Conservation (phyloP, 495 filamentous ascomycete species). For the Thermothielavioides terrestris region DNA sequence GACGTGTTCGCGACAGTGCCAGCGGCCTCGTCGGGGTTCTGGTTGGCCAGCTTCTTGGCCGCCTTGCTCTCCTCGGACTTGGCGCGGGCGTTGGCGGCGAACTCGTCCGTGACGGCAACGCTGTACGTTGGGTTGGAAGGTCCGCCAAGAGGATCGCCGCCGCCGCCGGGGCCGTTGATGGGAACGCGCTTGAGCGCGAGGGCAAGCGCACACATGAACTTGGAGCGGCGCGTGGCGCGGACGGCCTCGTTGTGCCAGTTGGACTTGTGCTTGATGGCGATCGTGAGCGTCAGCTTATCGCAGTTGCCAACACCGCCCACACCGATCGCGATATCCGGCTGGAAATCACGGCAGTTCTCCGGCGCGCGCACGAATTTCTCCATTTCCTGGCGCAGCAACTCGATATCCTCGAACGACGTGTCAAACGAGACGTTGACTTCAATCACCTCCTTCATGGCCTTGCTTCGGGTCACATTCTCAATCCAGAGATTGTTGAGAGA, state of each 20-base stretch:
- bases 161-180: conserved; percentile 74
- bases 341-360: conserved; percentile 87
- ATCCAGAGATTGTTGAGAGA: conserved; percentile 85
- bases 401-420: conserved; percentile 80
- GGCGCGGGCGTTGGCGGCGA: conserved; percentile 50
- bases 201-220: conserved; percentile 93
- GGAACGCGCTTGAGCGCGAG: conserved; percentile 78
- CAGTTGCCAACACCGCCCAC: conserved; percentile 73
- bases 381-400: conserved; percentile 72
- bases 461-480: conserved; percentile 83
- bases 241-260: conserved; percentile 94
- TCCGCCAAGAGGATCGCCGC: conserved; percentile 56
- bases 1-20: conserved; percentile 12
- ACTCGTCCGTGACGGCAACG: conserved; percentile 59
- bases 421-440: conserved; percentile 73
- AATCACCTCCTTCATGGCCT: conserved; percentile 83
- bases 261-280: conserved; percentile 84
- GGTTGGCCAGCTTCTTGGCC: conserved; percentile 49
- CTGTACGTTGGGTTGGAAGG: conserved; percentile 62
- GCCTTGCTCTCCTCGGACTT: conserved; percentile 54
- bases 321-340: conserved; percentile 69
- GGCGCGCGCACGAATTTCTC: conserved; percentile 72
- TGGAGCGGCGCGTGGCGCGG: conserved; percentile 74
- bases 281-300: conserved; percentile 75
- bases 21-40: conserved; percentile 4